phyloP scores from a whole-genome alignment of 2,329 filamentous ascomycete species.

The Trichoderma sp. region DNA sequence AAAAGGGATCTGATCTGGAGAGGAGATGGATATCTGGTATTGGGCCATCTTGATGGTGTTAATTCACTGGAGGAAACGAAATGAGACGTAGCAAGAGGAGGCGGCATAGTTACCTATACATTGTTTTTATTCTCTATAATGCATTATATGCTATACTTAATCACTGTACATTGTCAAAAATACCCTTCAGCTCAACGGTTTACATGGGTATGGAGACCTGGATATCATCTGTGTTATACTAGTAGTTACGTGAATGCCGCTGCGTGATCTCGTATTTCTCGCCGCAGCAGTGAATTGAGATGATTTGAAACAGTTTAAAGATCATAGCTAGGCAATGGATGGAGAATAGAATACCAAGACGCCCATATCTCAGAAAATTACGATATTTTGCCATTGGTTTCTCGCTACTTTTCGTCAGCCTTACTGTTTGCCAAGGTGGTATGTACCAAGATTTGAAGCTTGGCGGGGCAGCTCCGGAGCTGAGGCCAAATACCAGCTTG shows the following conservation, averaged over 20 bases:
- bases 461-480: conserved; percentile 20
- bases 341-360: too few relatives aligned
- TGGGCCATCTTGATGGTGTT: background rate
- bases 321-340: too few relatives aligned
- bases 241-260: too few relatives aligned
- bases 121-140: background rate
- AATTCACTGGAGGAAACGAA: background rate
- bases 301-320: too few relatives aligned
- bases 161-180: background rate
- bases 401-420: too few relatives aligned
- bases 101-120: background rate
- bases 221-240: too few relatives aligned
- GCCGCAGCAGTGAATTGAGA: too few relatives aligned
- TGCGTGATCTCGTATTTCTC: too few relatives aligned
- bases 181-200: background rate
- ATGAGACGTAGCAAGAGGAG: background rate
- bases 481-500: background rate
- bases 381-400: too few relatives aligned
- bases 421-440: too few relatives aligned
- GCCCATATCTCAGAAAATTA: too few relatives aligned
- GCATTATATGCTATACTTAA: background rate
- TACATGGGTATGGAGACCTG: too few relatives aligned
- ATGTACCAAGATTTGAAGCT: background rate
- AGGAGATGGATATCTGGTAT: background rate
- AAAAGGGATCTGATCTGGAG: background rate